These are phyloP conservation scores for Canariomyces notabilis DNA, from an alignment of 2,329 filamentous ascomycete genomes.

Conservation along the genomic window DNA sequence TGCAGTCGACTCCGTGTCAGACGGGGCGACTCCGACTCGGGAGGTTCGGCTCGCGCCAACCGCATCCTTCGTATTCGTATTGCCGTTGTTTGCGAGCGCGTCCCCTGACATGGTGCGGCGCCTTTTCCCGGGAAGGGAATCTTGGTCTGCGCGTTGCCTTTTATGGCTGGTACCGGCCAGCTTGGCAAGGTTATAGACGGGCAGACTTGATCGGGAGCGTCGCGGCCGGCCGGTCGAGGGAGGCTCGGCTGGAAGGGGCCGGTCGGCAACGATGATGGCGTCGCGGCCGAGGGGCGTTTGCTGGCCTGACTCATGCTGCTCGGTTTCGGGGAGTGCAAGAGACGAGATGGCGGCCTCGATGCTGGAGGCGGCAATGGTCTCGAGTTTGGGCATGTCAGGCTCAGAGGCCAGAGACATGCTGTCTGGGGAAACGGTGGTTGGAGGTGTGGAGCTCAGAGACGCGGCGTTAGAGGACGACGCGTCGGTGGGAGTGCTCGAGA, in stretches of 20 bases:
- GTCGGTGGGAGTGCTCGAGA: constrained; percentile 29
- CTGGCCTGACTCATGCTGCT: constrained; percentile 15
- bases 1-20: constrained; percentile 41
- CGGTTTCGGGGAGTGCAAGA: constrained; percentile 8
- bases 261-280: constrained; percentile 24
- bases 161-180: constrained; percentile 60
- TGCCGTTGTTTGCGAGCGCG: constrained; percentile 23
- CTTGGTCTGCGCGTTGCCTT: constrained; percentile 49
- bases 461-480: constrained; percentile 26
- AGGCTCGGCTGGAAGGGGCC: constrained; percentile 8
- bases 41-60: constrained; percentile 28
- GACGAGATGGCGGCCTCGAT: constrained; percentile 18
- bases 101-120: constrained; percentile 41
- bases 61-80: not conserved
- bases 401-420: constrained; percentile 31
- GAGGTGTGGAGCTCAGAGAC: constrained; percentile 31
- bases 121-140: constrained; percentile 38
- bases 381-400: constrained; percentile 23
- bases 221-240: constrained; percentile 43
- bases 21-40: constrained; percentile 41
- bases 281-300: constrained; percentile 16
- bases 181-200: constrained; percentile 63
- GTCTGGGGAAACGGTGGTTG: constrained; percentile 30
- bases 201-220: constrained; percentile 50
- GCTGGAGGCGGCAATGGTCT: constrained; percentile 15